Conservation (phyloP, 2,329 filamentous ascomycete species). For the Didymella glomerata region DNA sequence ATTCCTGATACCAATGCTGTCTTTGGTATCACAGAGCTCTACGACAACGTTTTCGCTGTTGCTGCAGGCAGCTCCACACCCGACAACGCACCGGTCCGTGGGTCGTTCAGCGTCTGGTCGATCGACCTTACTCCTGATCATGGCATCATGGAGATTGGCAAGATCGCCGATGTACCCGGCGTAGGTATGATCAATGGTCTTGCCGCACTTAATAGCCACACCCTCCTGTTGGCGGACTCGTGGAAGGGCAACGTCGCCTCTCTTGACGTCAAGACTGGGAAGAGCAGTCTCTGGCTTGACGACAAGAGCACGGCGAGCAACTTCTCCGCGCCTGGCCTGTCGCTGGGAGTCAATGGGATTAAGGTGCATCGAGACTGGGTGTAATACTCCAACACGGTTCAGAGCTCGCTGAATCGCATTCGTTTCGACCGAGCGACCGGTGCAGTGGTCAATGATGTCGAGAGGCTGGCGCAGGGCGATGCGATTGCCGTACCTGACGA, state of each 20-base stretch:
- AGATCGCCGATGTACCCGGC: not conserved
- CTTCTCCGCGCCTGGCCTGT: not conserved
- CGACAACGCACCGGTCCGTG: not conserved
- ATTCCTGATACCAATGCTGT: not conserved
- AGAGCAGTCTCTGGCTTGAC: not conserved
- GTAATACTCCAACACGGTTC: not conserved
- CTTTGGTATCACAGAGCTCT: not conserved
- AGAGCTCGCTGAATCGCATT: not conserved
- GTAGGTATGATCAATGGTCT: not conserved
- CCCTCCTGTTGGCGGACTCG: not conserved
- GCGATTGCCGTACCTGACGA: not conserved
- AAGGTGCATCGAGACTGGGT: not conserved
- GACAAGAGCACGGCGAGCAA: not conserved
- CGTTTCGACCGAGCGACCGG: not conserved
- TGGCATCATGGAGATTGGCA: not conserved
- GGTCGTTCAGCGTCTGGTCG: not conserved
- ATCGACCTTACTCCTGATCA: not conserved
- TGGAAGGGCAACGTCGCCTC: not conserved
- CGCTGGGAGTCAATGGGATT: not conserved
- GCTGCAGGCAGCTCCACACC: not conserved
- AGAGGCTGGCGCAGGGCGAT: not conserved
- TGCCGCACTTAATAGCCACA: not conserved
- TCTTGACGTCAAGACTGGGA: not conserved
- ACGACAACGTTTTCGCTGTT: not conserved
- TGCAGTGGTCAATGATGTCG: not conserved